Conservation (phyloP, 352 stramenopile species). For the Peronospora belbahrii region DNA sequence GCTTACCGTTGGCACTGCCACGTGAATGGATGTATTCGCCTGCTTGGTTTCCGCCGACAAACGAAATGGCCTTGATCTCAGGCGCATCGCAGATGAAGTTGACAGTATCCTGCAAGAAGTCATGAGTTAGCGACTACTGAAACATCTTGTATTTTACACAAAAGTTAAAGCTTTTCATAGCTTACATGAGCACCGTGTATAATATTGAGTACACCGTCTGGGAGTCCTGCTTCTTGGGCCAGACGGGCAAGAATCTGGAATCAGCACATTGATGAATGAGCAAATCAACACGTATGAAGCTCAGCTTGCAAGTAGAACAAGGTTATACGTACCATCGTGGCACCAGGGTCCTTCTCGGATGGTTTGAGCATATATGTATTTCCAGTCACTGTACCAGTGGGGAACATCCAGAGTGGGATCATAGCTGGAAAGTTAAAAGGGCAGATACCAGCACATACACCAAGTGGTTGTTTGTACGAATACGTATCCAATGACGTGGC, state of each 20-base stretch:
- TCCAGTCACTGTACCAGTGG: slow-evolving; percentile 81
- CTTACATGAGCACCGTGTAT: slow-evolving; percentile 80
- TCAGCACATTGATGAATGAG: too few relatives aligned
- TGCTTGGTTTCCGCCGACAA: slow-evolving; percentile 91
- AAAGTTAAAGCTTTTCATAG: not conserved
- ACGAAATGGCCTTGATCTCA: slow-evolving; percentile 94
- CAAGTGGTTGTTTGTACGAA: slow-evolving; percentile 93
- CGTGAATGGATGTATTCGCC: slow-evolving; percentile 92
- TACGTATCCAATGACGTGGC: slow-evolving; percentile 91
- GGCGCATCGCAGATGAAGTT: slow-evolving; percentile 93
- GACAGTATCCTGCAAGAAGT: slow-evolving; percentile 69
- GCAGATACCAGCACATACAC: slow-evolving; percentile 89
- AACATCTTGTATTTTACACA: not conserved
- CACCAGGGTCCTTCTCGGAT: slow-evolving; percentile 88
- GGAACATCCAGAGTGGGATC: slow-evolving; percentile 94
- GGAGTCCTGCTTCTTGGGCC: slow-evolving; percentile 89
- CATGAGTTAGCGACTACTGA: slow-evolving; percentile 1
- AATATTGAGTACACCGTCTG: slow-evolving; percentile 93
- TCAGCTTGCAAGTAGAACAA: too few relatives aligned
- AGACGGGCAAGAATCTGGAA: slow-evolving; percentile 85
- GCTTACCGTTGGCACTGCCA: slow-evolving; percentile 86
- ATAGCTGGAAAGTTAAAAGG: slow-evolving; percentile 97
- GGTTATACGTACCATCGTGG: slow-evolving; percentile 71
- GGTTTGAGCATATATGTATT: slow-evolving; percentile 98
- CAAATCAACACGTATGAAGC: too few relatives aligned